A percentile compares a stretch with the other conserved stretches of the same genome.
These are phyloP conservation scores for Leishmania tarentolae DNA, from an alignment of 208 protist genomes.

Conservation along the genomic window DNA sequence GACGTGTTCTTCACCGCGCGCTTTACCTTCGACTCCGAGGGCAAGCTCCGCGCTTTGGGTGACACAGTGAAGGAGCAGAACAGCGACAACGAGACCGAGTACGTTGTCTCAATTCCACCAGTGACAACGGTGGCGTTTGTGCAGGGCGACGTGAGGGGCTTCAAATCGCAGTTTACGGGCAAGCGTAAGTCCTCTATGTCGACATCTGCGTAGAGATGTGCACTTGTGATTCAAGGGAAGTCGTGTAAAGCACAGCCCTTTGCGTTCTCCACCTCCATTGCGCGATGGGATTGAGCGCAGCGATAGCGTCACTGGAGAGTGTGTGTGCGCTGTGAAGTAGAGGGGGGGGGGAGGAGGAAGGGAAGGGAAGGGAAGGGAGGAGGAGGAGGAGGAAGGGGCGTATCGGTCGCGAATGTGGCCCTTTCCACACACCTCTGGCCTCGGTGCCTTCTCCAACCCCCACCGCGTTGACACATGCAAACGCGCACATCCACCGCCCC, in stretches of 20 bases:
- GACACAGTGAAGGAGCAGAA: conserved; percentile 35
- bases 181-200: conserved; percentile 13
- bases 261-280: background rate
- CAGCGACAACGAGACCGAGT: conserved; percentile 23
- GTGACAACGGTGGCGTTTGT: conserved; percentile 54
- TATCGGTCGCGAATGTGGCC: background rate
- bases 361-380: background rate
- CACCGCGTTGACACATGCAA: background rate
- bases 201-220: conserved; percentile 1
- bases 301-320: background rate
- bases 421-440: background rate
- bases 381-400: background rate
- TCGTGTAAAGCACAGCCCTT: background rate
- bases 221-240: background rate
- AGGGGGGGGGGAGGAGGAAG: background rate
- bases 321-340: background rate
- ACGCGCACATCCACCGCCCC: background rate
- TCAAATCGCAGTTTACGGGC: conserved; percentile 48
- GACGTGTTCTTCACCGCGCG: conserved; percentile 19
- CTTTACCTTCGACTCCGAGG: conserved; percentile 25
- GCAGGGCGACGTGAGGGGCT: conserved; percentile 48
- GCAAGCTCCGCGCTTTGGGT: conserved; percentile 9
- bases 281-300: background rate
- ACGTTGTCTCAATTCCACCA: conserved; percentile 41
- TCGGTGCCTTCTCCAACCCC: background rate